Percentiles rank a stretch among this genome's conserved stretches.
phyloP scores from a whole-genome alignment of 305 asterid genomes.

The Fraxinus greggii region DNA sequence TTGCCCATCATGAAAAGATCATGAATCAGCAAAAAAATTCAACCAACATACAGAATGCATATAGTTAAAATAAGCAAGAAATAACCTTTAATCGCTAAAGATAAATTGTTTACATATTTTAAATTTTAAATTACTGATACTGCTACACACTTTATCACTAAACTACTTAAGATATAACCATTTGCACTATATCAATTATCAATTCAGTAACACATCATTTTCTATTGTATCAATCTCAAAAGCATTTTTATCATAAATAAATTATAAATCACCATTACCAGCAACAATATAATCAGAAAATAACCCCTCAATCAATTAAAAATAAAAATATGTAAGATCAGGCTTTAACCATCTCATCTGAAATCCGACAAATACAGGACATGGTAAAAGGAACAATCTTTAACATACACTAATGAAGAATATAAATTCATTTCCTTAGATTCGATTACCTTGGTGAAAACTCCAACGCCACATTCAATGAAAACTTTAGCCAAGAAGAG shows the following conservation, averaged over 20 bases:
- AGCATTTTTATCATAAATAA: neutral
- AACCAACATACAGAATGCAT: neutral
- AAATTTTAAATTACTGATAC: neutral
- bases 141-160: neutral
- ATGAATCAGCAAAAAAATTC: neutral
- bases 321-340: neutral
- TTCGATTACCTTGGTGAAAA: conserved; percentile 78
- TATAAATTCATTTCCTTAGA: neutral
- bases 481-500: conserved; percentile 78
- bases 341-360: neutral
- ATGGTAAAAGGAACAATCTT: neutral
- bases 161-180: neutral
- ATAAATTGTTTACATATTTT: neutral
- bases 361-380: neutral
- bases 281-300: neutral
- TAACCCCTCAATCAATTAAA: neutral
- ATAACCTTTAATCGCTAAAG: neutral
- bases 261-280: neutral
- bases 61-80: neutral
- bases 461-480: conserved; percentile 91
- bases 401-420: neutral
- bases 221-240: neutral
- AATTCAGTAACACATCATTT: neutral
- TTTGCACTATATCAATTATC: neutral
- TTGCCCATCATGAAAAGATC: neutral